These are phyloP conservation scores for Colletotrichum noveboracense DNA, from an alignment of 2,329 filamentous ascomycete genomes.

Conservation along the genomic window DNA sequence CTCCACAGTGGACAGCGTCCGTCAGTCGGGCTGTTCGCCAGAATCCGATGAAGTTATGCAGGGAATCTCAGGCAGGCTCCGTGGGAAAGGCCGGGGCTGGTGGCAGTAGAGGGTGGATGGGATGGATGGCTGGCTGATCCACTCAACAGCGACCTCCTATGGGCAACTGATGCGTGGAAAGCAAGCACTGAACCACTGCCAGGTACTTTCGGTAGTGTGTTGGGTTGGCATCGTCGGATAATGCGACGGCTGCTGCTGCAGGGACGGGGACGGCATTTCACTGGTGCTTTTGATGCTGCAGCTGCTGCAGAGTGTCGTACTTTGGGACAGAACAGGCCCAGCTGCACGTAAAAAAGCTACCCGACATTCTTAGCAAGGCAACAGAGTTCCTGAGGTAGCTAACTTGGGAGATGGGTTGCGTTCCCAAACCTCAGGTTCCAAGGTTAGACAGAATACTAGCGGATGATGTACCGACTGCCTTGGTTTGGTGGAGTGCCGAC, in stretches of 20 bases:
- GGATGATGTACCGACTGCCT: background rate
- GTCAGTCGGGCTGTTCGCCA: background rate
- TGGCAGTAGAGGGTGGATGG: background rate
- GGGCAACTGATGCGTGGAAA: background rate
- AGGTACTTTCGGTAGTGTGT: background rate
- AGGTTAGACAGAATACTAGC: background rate
- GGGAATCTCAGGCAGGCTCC: background rate
- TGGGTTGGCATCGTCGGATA: background rate
- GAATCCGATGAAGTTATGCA: slow-evolving; percentile 10
- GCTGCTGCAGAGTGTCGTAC: background rate
- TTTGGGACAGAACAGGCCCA: background rate
- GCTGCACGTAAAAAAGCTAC: background rate
- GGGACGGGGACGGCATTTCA: background rate
- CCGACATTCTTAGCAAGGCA: background rate
- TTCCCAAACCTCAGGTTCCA: background rate
- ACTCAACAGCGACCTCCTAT: background rate
- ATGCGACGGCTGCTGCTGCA: background rate
- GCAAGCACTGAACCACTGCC: background rate
- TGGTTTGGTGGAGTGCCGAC: background rate
- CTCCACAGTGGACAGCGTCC: background rate
- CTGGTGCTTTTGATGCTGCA: background rate
- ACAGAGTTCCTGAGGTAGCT: background rate
- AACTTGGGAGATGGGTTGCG: background rate
- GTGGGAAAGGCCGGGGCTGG: background rate
- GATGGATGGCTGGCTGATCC: background rate